A percentile compares a stretch with the other conserved stretches of the same genome.
These are phyloP conservation scores for Halenospora varia DNA, from an alignment of 495 filamentous ascomycete species.

Conservation along the genomic window DNA sequence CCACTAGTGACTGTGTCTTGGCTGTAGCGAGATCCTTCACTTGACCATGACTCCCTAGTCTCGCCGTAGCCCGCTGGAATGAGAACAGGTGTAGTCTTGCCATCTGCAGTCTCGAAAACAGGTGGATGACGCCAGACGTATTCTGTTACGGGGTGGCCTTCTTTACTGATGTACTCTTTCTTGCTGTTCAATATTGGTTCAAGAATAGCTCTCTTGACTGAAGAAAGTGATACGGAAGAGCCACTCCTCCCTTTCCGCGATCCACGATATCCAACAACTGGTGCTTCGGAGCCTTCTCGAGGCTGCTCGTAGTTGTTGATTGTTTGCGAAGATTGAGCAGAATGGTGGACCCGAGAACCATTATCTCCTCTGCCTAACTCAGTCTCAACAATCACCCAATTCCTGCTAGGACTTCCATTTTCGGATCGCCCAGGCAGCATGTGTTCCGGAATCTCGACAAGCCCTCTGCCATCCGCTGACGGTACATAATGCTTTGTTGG, in stretches of 20 bases:
- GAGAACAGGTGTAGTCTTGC: conserved; percentile 3
- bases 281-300: conserved; percentile 7
- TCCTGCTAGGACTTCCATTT: conserved; percentile 1
- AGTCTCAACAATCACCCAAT: conserved; percentile 15
- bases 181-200: conserved; percentile 19
- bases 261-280: conserved; percentile 6
- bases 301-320: not conserved
- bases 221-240: not conserved
- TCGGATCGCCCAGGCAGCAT: conserved; percentile 3
- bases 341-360: not conserved
- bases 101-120: conserved; percentile 12
- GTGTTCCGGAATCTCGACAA: conserved; percentile 20
- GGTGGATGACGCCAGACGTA: conserved; percentile 23
- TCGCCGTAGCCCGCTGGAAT: conserved; percentile 10
- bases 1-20: not conserved
- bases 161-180: conserved; percentile 18
- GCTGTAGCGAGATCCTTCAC: not conserved
- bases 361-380: not conserved
- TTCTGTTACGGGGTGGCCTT: conserved; percentile 18
- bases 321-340: not conserved
- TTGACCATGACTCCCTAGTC: not conserved
- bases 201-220: not conserved
- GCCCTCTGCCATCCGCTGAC: conserved; percentile 12
- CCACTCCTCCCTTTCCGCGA: not conserved
- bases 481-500: conserved; percentile 23